phyloP scores from a whole-genome alignment of 192 early-diverging fungal species.

The Linnemannia schmuckeri region DNA sequence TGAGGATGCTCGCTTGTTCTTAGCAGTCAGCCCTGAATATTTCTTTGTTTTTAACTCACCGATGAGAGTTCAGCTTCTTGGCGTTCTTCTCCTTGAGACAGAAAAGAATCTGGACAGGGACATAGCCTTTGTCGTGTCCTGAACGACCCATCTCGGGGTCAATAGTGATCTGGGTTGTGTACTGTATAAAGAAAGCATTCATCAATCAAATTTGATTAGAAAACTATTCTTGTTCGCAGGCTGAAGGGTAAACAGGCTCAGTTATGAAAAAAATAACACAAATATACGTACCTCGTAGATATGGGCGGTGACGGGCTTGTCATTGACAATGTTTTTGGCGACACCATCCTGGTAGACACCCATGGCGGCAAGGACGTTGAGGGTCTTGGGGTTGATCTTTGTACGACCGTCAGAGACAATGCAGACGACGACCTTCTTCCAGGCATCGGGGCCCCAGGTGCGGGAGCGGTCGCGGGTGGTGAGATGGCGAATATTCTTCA shows the following conservation, averaged over 20 bases:
- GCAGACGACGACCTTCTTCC: conserved; percentile 89
- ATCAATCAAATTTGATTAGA: not conserved
- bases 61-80: conserved; percentile 90
- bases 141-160: conserved; percentile 81
- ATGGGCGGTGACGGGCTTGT: conserved; percentile 76
- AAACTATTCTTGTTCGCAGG: too few relatives aligned
- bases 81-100: conserved; percentile 94
- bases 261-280: not conserved
- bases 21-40: not conserved
- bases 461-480: conserved; percentile 82
- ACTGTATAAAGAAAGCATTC: conserved; percentile 56
- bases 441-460: conserved; percentile 81
- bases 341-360: conserved; percentile 88
- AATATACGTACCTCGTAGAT: conserved; percentile 65
- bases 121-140: conserved; percentile 73
- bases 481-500: conserved; percentile 93
- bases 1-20: not conserved
- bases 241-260: not conserved
- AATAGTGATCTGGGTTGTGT: conserved; percentile 82
- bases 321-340: conserved; percentile 74
- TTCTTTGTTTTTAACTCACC: conserved; percentile 84
- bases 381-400: conserved; percentile 78
- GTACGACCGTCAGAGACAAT: conserved; percentile 87
- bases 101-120: conserved; percentile 86
- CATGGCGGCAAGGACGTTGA: conserved; percentile 81